Evolutionary conservation across 495 filamentous ascomycete genomes (phyloP).

Genomic region (Xylaria palmicola): DNA sequence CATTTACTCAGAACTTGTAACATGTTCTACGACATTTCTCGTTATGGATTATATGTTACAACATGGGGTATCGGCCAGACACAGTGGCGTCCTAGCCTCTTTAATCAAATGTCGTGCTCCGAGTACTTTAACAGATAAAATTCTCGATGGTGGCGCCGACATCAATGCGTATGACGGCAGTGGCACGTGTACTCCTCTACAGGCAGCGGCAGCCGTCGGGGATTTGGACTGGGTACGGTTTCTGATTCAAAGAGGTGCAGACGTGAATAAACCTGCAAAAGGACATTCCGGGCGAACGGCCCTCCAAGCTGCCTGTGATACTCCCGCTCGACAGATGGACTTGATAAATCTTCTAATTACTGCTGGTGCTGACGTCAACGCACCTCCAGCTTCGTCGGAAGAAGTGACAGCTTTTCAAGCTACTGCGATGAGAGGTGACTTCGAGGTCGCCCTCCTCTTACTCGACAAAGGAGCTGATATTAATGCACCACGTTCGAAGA

Average conservation of each 20-base stretch:
- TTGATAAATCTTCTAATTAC: conserved; percentile 11
- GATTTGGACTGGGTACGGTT: not conserved
- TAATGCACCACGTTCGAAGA: not conserved
- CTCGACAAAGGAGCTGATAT: conserved; percentile 21
- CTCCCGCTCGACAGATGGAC: not conserved
- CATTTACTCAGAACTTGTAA: too few relatives aligned
- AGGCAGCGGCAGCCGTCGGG: not conserved
- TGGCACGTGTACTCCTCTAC: not conserved
- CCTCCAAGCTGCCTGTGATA: not conserved
- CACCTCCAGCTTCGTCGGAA: not conserved
- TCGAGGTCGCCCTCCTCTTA: conserved; percentile 11
- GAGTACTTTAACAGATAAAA: not conserved
- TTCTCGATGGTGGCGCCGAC: not conserved
- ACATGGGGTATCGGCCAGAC: not conserved
- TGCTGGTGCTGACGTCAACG: conserved; percentile 15
- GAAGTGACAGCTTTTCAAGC: conserved; percentile 12
- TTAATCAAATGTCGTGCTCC: not conserved
- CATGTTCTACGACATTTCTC: too few relatives aligned
- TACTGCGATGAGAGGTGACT: not conserved
- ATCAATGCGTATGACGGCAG: not conserved
- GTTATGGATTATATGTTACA: not conserved
- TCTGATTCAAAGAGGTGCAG: not conserved
- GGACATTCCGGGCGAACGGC: not conserved
- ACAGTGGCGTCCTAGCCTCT: not conserved
- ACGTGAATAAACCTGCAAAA: not conserved